phyloP scores from a whole-genome alignment of 2,329 filamentous ascomycete genomes.

The Rhexocercosporidium sp. region DNA sequence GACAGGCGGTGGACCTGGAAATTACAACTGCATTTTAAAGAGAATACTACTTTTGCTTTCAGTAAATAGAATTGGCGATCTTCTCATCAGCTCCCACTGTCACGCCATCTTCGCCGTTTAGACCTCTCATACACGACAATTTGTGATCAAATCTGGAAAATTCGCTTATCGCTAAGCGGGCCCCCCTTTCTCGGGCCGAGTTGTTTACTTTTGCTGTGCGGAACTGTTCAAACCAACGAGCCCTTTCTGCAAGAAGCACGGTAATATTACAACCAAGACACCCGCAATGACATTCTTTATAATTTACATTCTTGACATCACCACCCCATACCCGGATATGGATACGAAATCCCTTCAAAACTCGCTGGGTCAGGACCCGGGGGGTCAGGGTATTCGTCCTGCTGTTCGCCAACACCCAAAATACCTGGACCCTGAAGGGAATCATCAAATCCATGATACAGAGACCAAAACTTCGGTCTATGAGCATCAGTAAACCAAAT shows the following conservation, averaged over 20 bases:
- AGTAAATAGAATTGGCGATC: not conserved
- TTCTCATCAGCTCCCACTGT: not conserved
- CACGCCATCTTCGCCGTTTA: too few species aligned
- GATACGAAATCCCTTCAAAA: not conserved
- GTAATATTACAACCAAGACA: not conserved
- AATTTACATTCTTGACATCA: not conserved
- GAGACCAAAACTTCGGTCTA: constrained; percentile 11
- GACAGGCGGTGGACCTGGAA: not conserved
- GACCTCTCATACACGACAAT: too few species aligned
- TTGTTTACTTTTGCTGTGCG: not conserved
- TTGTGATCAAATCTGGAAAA: too few species aligned
- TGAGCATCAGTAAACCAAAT: constrained; percentile 24
- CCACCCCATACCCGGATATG: not conserved
- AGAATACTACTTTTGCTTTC: not conserved
- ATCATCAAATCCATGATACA: constrained; percentile 2
- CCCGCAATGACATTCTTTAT: not conserved
- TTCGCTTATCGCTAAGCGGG: not conserved
- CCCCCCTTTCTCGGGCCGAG: not conserved
- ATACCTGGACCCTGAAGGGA: not conserved
- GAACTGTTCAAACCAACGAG: not conserved
- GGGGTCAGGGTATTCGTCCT: not conserved
- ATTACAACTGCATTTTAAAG: not conserved
- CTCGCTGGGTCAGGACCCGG: not conserved
- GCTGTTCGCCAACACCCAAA: not conserved
- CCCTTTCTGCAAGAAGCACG: not conserved